Evolutionary conservation across 106 monocot genomes (phyloP).

Genomic region (Dactylorhiza incarnata): DNA sequence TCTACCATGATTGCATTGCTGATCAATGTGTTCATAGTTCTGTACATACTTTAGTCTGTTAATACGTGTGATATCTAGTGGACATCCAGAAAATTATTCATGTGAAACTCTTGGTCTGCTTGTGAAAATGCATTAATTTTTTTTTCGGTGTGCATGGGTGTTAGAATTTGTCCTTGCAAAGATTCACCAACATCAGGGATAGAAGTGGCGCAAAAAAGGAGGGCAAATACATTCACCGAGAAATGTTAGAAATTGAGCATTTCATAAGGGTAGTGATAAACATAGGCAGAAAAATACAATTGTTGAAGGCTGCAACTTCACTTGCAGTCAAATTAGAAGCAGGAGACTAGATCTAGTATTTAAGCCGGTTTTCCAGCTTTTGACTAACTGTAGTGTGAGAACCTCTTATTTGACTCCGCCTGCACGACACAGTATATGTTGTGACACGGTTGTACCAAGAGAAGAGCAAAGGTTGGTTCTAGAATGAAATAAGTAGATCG

Average conservation of each 20-base stretch:
- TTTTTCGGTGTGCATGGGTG: not conserved
- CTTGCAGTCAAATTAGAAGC: not conserved
- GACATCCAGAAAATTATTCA: not conserved
- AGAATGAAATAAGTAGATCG: no score
- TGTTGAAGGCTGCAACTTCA: not conserved
- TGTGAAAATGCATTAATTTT: slow-evolving; percentile 1
- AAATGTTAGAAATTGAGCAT: slow-evolving; percentile 1
- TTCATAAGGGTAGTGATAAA: not conserved
- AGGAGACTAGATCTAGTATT: no score
- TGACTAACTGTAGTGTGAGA: no score
- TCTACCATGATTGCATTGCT: not conserved
- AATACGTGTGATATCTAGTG: not conserved
- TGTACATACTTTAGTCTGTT: no score
- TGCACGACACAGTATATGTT: no score
- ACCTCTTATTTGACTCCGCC: no score
- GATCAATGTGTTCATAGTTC: not conserved
- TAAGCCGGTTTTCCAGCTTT: no score
- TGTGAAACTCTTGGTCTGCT: not conserved
- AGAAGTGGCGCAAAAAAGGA: no score
- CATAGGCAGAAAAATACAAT: not conserved
- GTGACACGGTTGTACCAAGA: no score
- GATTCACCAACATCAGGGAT: no score
- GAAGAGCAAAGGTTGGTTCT: no score
- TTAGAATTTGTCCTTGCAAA: not conserved
- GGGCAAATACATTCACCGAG: not conserved